Conservation (phyloP, 495 filamentous ascomycete genomes). For the Apiosordaria backusii region DNA sequence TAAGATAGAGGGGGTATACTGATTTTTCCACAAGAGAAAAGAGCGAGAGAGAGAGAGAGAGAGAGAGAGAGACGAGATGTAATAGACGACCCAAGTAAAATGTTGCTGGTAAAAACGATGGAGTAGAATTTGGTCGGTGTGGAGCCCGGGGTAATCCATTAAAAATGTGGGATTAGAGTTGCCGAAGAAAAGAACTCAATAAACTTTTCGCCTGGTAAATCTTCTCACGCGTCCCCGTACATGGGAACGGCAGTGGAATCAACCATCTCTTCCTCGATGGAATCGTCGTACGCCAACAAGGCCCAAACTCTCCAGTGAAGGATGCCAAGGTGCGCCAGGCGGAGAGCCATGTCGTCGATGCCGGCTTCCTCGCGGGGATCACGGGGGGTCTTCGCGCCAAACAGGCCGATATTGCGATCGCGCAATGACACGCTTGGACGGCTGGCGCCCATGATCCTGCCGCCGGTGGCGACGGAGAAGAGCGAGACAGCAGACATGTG, state of each 20-base stretch:
- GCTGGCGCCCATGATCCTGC: slow-evolving; percentile 23
- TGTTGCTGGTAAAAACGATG: neutral
- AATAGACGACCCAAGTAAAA: neutral
- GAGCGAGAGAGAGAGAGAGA: neutral
- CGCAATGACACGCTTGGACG: slow-evolving; percentile 12
- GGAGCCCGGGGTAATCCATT: neutral
- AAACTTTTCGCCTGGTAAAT: neutral
- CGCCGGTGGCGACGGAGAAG: slow-evolving; percentile 49
- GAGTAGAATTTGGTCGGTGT: neutral
- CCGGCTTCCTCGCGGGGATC: slow-evolving; percentile 49
- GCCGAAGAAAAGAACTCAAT: neutral
- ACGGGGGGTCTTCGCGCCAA: slow-evolving; percentile 27
- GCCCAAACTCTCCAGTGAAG: slow-evolving; percentile 89
- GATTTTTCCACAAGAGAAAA: neutral
- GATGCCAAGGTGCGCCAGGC: slow-evolving; percentile 72
- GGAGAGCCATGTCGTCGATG: slow-evolving; percentile 64
- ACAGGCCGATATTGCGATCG: slow-evolving; percentile 19
- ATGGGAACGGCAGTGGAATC: neutral
- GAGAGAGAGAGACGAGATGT: neutral
- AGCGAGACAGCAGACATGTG: slow-evolving; percentile 47
- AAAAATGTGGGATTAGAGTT: neutral
- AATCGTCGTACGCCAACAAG: slow-evolving; percentile 57
- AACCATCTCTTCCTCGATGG: slow-evolving; percentile 26
- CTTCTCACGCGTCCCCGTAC: neutral
- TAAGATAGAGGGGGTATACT: slow-evolving; percentile 10